Base-by-base conservation (phyloP, 495 filamentous ascomycete genomes). In the Coniosporium apollinis region DNA sequence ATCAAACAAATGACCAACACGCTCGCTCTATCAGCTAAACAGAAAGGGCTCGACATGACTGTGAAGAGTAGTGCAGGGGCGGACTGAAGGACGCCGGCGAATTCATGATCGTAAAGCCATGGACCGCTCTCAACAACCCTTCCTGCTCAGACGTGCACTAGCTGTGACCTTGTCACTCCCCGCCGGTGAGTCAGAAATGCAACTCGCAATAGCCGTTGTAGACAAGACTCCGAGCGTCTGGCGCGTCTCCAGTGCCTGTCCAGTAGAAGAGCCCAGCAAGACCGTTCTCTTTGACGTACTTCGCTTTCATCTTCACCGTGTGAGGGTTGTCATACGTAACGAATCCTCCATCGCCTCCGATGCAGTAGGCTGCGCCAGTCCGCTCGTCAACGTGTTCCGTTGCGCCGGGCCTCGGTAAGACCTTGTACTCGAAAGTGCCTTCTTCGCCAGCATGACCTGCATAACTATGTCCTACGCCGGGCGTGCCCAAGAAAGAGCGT, bases 201-300 rank as follows among this genome's bases (percentile, higher is more conserved):
- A 54, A 38, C 0, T 40, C 48, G 33, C 48, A 5, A 22, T 46
- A 54, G 7, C 50, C 50, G 37, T 38, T 51, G 26, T 39, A 51
- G 15, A 91, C 69, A 47, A 93, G 52, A 55, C 82, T 89, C 41
- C 76, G 60, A 24, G 69, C 60, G 29, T 66, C 72, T 42, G 66
- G 67, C 3, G 67, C 66, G 57, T 94, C 85, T 2, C 71, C 79
- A 14, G 78, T 78, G n/a, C 82, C 83, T 36, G 79, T 79, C 85
- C 83, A 94, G 55, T 86, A 94, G 52, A 91, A 93, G 22, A 94
- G 56, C 0, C 85, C 85, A 11, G 77, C 85, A 0, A 94, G 66
- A 16, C 72, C 70, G 40, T 74, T 72, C 41, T 78, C 66, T 43
- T 72, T 83, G 50, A 75, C 85, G 48, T 74, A 89, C n/a, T 66